Evolutionary conservation across 2,329 filamentous ascomycete species (phyloP).

Genomic region (Fusarium sp.): DNA sequence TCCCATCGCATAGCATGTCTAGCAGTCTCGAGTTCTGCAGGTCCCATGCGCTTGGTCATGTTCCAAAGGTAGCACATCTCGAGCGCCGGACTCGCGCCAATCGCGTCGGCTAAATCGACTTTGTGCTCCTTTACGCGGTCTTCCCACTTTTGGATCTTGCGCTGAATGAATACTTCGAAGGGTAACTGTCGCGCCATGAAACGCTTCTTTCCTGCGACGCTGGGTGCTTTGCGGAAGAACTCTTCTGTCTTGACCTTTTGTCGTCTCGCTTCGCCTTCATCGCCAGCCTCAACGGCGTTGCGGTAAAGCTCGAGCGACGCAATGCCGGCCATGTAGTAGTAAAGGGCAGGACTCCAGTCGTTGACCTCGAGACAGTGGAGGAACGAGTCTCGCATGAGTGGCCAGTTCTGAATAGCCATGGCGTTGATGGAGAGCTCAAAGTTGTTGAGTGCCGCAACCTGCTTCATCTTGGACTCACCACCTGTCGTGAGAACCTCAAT

Average conservation of each 20-base stretch:
- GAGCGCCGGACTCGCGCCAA: constrained; percentile 82
- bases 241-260: constrained; percentile 76
- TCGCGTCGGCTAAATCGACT: constrained; percentile 79
- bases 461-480: constrained; percentile 80
- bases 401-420: constrained; percentile 84
- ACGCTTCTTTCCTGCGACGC: constrained; percentile 83
- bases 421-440: constrained; percentile 86
- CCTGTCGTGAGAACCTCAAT: constrained; percentile 72
- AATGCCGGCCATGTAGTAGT: constrained; percentile 87
- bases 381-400: constrained; percentile 79
- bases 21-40: constrained; percentile 71
- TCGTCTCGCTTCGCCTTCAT: constrained; percentile 59
- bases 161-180: constrained; percentile 85
- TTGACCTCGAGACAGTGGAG: constrained; percentile 81
- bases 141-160: constrained; percentile 92
- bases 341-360: constrained; percentile 90
- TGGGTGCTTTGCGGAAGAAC: constrained; percentile 77
- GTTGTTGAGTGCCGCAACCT: constrained; percentile 84
- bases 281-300: constrained; percentile 55
- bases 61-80: constrained; percentile 98
- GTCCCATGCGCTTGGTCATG: constrained; percentile 83
- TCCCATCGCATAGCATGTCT: constrained; percentile 73
- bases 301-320: constrained; percentile 88
- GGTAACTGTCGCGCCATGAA: constrained; percentile 92
- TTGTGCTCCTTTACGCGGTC: constrained; percentile 75